phyloP scores from a whole-genome alignment of 2,329 filamentous ascomycete genomes.

The Furcasterigmium furcatum region DNA sequence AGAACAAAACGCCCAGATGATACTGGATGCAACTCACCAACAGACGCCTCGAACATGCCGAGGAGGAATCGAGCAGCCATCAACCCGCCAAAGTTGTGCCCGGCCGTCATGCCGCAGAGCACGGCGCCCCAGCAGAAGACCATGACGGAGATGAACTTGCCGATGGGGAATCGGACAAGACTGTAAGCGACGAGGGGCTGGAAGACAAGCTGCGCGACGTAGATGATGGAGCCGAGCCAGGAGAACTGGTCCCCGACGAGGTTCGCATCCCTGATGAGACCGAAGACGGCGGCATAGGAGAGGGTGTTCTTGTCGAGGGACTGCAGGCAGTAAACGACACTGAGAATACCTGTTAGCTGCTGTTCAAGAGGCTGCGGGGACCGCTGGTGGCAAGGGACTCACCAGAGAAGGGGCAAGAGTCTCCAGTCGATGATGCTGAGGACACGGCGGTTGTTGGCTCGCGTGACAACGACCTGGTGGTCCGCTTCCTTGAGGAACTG shows the following conservation, averaged over 20 bases:
- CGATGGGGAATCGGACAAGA: conserved; percentile 19
- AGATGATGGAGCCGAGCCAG: conserved; percentile 53
- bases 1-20: no score
- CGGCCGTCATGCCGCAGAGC: conserved; percentile 42
- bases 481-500: conserved; percentile 42
- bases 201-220: conserved; percentile 26
- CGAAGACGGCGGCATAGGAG: conserved; percentile 60
- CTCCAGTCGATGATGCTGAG: conserved; percentile 35
- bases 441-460: conserved; percentile 48
- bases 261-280: conserved; percentile 48
- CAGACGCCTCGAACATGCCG: conserved; percentile 41
- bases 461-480: conserved; percentile 42
- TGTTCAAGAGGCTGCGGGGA: neutral
- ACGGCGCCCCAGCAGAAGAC: conserved; percentile 18
- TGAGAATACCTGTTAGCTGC: neutral
- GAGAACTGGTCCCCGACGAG: conserved; percentile 52
- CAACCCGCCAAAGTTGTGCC: conserved; percentile 41
- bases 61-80: conserved; percentile 41
- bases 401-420: conserved; percentile 41
- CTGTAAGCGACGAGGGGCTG: conserved; percentile 17
- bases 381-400: neutral
- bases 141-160: conserved; percentile 17
- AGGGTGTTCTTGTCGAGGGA: conserved; percentile 17
- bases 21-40: neutral
- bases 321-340: conserved; percentile 17